Conservation (phyloP, 257 asterid genomes). For the Plectranthus barbatus region DNA sequence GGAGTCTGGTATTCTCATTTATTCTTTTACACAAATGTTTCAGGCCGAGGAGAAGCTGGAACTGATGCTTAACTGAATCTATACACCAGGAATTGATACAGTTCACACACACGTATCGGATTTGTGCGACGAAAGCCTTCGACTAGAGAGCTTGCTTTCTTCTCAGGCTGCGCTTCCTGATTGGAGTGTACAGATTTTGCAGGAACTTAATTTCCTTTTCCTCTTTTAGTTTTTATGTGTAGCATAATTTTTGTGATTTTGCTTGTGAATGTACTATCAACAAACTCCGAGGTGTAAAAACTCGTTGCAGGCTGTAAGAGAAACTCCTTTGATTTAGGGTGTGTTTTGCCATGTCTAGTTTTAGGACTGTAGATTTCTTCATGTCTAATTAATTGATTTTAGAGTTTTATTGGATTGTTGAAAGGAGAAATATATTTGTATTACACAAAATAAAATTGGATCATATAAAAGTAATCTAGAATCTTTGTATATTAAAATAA, state of each 20-base stretch:
- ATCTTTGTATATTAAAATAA: too few relatives aligned
- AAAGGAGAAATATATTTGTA: too few relatives aligned
- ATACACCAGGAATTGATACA: constrained; percentile 19
- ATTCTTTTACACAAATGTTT: constrained; percentile 43
- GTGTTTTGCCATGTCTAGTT: too few relatives aligned
- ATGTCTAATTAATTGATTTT: too few relatives aligned
- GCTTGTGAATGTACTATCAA: too few relatives aligned
- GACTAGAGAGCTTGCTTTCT: not conserved
- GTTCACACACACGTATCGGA: constrained; percentile 18
- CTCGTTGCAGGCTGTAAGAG: too few relatives aligned
- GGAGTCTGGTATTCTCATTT: constrained; percentile 35
- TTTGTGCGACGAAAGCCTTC: constrained; percentile 3
- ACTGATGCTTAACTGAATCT: constrained; percentile 37
- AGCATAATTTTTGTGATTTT: not conserved
- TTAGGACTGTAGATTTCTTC: too few relatives aligned
- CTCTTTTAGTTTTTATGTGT: not conserved
- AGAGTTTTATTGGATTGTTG: too few relatives aligned
- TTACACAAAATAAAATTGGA: too few relatives aligned
- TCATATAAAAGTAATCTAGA: too few relatives aligned
- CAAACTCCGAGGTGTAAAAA: too few relatives aligned
- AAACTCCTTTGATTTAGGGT: too few relatives aligned
- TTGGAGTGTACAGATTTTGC: constrained; percentile 22
- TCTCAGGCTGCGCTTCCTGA: constrained; percentile 2
- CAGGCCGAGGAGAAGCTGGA: constrained; percentile 95
- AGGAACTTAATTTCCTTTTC: not conserved